These are phyloP conservation scores for Kluyveromyces dobzhanskii DNA, from an alignment of 805 yeast genomes.

Conservation along the genomic window DNA sequence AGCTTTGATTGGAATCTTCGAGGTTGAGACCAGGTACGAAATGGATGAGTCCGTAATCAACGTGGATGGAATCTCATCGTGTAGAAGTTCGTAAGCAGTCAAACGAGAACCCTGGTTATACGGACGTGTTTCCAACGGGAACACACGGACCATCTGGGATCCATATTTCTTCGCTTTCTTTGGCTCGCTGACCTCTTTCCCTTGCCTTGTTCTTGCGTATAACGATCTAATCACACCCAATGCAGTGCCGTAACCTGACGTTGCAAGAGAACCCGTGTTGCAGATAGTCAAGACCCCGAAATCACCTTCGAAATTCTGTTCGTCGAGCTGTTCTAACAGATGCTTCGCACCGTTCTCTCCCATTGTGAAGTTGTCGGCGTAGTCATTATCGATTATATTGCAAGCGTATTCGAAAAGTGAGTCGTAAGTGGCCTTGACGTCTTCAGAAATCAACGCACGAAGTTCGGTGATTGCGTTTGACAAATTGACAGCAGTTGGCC, in stretches of 20 bases:
- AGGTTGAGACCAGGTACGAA: constrained; percentile 51
- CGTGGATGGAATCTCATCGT: constrained; percentile 82
- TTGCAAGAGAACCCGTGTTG: constrained; percentile 94
- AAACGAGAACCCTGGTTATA: constrained; percentile 93
- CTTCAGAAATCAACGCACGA: constrained; percentile 27
- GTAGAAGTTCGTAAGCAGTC: constrained; percentile 83
- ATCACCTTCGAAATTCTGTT: constrained; percentile 48
- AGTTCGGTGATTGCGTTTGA: constrained; percentile 53
- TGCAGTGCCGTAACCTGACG: constrained; percentile 97
- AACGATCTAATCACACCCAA: constrained; percentile 82
- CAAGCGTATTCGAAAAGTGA: constrained; percentile 39
- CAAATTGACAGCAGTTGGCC: constrained; percentile 95
- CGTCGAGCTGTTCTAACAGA: constrained; percentile 38
- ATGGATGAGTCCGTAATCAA: constrained; percentile 89
- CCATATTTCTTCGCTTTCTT: constrained; percentile 20
- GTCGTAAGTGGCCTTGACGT: constrained; percentile 15
- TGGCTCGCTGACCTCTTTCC: constrained; percentile 20
- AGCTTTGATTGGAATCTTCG: constrained; percentile 63
- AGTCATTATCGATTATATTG: constrained; percentile 63
- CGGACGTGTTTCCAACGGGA: constrained; percentile 91
- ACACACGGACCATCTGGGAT: constrained; percentile 59
- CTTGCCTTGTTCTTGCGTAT: constrained; percentile 34
- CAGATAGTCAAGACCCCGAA: constrained; percentile 86
- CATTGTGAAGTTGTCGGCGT: constrained; percentile 64
- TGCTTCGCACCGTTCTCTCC: constrained; percentile 78